Evolutionary conservation across 2,329 filamentous ascomycete species (phyloP), one percentile per base, ranked within the genome.

Genomic region (Epichloe sibirici): DNA sequence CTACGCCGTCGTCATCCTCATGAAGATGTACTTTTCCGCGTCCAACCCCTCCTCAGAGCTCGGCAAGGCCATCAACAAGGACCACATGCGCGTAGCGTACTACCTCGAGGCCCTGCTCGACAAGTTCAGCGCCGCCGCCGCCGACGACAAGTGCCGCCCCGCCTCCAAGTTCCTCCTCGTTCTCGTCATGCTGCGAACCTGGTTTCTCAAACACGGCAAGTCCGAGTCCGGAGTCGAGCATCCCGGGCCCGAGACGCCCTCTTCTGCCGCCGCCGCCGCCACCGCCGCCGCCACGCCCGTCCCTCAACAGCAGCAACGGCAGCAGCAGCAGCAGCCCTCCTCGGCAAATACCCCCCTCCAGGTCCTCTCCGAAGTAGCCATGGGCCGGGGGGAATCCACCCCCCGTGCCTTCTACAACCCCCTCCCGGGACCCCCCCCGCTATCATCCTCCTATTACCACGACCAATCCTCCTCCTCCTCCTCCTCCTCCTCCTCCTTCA

Each of bases 1-100:
- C 11, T 88, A 88, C 62, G 82, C 81, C 5, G 76, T 83, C 2
- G 82, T 89, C 21, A 79, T 86, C 35, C 71, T 89, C 39, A 84
- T 88, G 63, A 89, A 88, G 66, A 77, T 90, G 56, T 85, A 84
- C 66, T 83, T 86, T 48, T 79, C 82, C 8, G 81, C 83, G 3
- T 78, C 78, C 2, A 75, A 77, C 13, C 77, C 82, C 0, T 76
- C 77, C 42, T 83, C 79, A 15, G 82, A 84, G 58, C 75, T 90
- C 1, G 82, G 81, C n/a, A 78, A 78, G 55, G 77, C 90, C 17
- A 83, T 91, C 56, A 75, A 82, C 57, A 79, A 79, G 56, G 77
- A 83, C 51, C 76, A 83, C 57, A 77, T 91, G 69, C 81, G 82
- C 55, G 77, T 81, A 17, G 73, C 74, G 57, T 72, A 78, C 51